phyloP scores from a whole-genome alignment of 192 early-diverging fungal species.

The Coemansia sp. region DNA sequence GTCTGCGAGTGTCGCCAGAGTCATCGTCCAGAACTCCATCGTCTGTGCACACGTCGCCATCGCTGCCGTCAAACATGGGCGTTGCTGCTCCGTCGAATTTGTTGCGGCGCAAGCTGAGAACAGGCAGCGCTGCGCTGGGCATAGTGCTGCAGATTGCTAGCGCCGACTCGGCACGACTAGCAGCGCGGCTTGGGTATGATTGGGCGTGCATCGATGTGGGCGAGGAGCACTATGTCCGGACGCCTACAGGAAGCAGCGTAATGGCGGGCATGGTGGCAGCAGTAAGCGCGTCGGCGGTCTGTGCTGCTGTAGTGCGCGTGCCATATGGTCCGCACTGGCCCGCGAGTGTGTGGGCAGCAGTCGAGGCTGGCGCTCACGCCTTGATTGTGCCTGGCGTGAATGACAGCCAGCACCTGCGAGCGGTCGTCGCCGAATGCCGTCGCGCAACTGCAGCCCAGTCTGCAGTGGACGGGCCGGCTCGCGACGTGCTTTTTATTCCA shows the following conservation, averaged over 20 bases:
- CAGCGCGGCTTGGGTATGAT: slow-evolving; percentile 39
- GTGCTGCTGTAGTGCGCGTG: slow-evolving; percentile 41
- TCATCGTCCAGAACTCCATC: not conserved
- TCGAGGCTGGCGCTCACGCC: slow-evolving; percentile 44
- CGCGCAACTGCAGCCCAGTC: not conserved
- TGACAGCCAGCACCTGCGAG: slow-evolving; percentile 25
- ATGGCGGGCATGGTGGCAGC: slow-evolving; percentile 49
- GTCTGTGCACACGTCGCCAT: not conserved
- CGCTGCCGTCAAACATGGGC: not conserved
- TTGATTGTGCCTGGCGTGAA: slow-evolving; percentile 33
- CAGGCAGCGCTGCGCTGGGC: slow-evolving; percentile 20
- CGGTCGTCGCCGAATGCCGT: not conserved
- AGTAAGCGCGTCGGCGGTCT: slow-evolving; percentile 14
- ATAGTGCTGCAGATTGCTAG: slow-evolving; percentile 43
- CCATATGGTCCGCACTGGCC: slow-evolving; percentile 16
- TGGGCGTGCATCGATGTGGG: slow-evolving; percentile 42
- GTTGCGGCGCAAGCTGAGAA: slow-evolving; percentile 24
- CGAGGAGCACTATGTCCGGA: slow-evolving; percentile 20
- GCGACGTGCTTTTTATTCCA: slow-evolving; percentile 30
- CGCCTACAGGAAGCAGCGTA: slow-evolving; percentile 9
- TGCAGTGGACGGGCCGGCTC: not conserved
- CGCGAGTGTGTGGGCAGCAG: slow-evolving; percentile 38
- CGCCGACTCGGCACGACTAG: slow-evolving; percentile 22
- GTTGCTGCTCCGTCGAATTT: not conserved
- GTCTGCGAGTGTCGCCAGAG: not conserved